Evolutionary conservation across 2,329 filamentous ascomycete genomes (phyloP).

Genomic region (Penicillium digitatum): DNA sequence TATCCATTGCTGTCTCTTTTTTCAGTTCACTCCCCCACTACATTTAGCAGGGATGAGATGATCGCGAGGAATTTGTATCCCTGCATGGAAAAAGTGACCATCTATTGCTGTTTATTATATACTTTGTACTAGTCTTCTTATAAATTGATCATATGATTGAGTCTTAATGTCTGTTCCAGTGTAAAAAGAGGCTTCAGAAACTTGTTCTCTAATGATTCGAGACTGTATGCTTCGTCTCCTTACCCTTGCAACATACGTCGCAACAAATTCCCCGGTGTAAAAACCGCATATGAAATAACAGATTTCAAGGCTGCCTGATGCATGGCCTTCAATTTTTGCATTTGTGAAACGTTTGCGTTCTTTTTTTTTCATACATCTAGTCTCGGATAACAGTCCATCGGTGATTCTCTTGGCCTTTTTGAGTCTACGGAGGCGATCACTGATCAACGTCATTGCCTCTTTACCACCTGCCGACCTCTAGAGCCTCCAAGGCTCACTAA

Average conservation of each 20-base stretch:
- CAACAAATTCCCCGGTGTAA: not conserved
- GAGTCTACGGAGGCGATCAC: conserved; percentile 3
- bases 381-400: not conserved
- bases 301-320: not conserved
- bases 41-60: conserved; percentile 34
- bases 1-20: conserved; percentile 36
- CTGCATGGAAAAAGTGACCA: conserved; percentile 24
- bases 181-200: not conserved
- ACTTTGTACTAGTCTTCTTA: conserved; percentile 13
- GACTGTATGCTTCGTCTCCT: not conserved
- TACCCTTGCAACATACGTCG: not conserved
- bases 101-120: conserved; percentile 15
- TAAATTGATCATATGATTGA: conserved; percentile 13
- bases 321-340: not conserved
- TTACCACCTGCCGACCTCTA: not conserved
- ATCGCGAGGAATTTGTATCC: conserved; percentile 27
- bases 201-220: not conserved
- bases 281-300: not conserved
- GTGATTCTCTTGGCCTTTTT: not conserved
- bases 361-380: not conserved
- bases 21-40: conserved; percentile 28
- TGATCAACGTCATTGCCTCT: conserved; percentile 8
- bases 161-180: not conserved
- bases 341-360: not conserved
- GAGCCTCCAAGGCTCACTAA: not conserved